Percentiles rank a stretch among this genome's conserved stretches.
These are phyloP conservation scores for Tuber calosporum DNA, from an alignment of 495 filamentous ascomycete genomes.

Conservation along the genomic window DNA sequence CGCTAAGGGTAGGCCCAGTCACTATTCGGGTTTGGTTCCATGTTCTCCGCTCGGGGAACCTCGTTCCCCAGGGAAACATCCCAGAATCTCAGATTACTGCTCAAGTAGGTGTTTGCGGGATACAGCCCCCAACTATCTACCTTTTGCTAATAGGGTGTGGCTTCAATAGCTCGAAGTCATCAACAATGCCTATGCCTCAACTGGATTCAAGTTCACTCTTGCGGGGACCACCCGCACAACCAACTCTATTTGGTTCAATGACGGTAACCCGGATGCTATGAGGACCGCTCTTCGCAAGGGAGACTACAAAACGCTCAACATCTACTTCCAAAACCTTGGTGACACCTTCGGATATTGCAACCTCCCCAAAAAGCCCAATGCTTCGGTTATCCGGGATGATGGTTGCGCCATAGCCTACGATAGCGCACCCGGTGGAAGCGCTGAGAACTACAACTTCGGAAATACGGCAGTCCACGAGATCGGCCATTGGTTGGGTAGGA, in stretches of 20 bases:
- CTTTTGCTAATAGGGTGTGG: conserved; percentile 1
- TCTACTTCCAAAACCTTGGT: conserved; percentile 56
- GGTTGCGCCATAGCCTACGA: conserved; percentile 55
- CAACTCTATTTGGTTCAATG: conserved; percentile 53
- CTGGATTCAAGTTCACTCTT: conserved; percentile 52
- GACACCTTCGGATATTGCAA: conserved; percentile 56
- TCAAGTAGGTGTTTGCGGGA: conserved; percentile 27
- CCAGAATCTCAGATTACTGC: conserved; percentile 44
- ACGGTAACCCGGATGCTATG: conserved; percentile 50
- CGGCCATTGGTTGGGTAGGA: conserved; percentile 56
- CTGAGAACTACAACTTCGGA: conserved; percentile 53
- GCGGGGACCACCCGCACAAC: conserved; percentile 50
- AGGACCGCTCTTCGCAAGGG: conserved; percentile 56
- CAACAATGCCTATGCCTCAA: conserved; percentile 49
- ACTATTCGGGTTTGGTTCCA: conserved; percentile 57
- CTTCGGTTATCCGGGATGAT: conserved; percentile 47
- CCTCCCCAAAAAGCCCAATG: conserved; percentile 37
- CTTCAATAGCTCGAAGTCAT: conserved; percentile 46
- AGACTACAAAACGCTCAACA: conserved; percentile 54
- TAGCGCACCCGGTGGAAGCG: conserved; percentile 51
- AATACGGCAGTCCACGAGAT: conserved; percentile 58
- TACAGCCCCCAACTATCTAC: conserved; percentile 14
- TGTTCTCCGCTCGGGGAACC: conserved; percentile 50
- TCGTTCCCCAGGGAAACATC: conserved; percentile 49
- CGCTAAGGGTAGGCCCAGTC: conserved; percentile 33